Evolutionary conservation across 1,284 basidiomycete genomes (phyloP), one percentile per base, ranked within the genome.

Genomic region (Ceratobasidium sp.): DNA sequence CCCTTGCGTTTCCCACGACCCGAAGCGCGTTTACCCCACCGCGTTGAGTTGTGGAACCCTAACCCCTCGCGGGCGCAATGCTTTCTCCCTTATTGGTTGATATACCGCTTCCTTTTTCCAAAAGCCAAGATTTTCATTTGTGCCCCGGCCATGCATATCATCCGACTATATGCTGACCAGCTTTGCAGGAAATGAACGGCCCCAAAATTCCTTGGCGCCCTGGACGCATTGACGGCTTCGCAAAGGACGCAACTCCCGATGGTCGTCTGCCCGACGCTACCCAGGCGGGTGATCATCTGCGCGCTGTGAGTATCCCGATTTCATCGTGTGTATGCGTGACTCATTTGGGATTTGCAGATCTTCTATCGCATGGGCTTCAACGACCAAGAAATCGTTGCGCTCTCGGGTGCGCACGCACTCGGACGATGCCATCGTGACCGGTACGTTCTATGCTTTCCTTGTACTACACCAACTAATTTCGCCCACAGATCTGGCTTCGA

Each of bases 321-420:
- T 47, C n/a, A 32, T 34, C 20, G 47, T 29, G 17, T 42, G n/a
- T 47, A 29, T 57, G 53, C 27, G 32, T 50, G 17, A 32, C 56
- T 22, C 17, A 22, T 67, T 15, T 29, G 17, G 38, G 64, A 42
- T 64, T 35, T 31, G 29, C 74, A 90, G 85, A 92, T 97, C 78
- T 96, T 96, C 82, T 88, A 92, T 81, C 27, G 40, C 31, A 55
- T 69, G 73, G 83, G 84, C 68, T 96, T 98, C 85, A 93, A 96
- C 79, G 96, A 98, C 82, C 93, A 95, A 79, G 94, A 96, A 80
- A 96, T 96, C 68, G 96, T 98, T 69, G 95, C 96, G 62, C 89
- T 99, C 73, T 87, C 87, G 35, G 96, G 96, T 74, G 96, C 93
- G 50, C 96, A 99, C 78, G 94, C 94, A 72, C 87, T 98, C 56